These are phyloP conservation scores for Aureoboletus auriporus DNA, from an alignment of 768 basidiomycete genomes.

Conservation along the genomic window DNA sequence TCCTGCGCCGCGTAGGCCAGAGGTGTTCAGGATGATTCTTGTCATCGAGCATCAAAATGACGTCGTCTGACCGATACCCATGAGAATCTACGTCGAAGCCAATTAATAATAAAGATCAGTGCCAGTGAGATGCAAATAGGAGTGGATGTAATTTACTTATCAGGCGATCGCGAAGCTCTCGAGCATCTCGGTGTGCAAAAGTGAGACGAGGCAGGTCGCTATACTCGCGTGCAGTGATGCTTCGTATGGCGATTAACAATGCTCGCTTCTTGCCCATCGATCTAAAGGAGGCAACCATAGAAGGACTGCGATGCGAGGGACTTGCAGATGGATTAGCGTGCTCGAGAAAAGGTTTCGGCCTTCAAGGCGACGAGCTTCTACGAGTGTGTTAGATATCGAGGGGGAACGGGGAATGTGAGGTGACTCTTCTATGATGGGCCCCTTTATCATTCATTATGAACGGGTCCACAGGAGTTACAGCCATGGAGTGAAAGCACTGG, in stretches of 20 bases:
- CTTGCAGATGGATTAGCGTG: no score
- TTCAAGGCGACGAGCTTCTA: no score
- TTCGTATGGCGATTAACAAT: conserved; percentile 4
- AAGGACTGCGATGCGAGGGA: no score
- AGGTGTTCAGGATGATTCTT: conserved; percentile 18
- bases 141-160: conserved; percentile 4
- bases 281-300: not conserved
- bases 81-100: conserved; percentile 16
- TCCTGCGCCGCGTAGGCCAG: conserved; percentile 40
- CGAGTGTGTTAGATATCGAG: no score
- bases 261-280: conserved; percentile 4
- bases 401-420: no score
- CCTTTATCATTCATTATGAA: no score
- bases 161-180: not conserved
- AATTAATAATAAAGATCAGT: not conserved
- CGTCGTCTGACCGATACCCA: conserved; percentile 35
- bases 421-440: no score
- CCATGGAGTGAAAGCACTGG: no score
- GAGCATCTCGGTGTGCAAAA: conserved; percentile 6
- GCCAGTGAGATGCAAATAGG: not conserved
- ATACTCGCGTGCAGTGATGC: not conserved
- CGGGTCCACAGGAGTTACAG: no score
- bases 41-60: conserved; percentile 41
- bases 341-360: no score
- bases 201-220: not conserved